Conservation (phyloP, 1,284 basidiomycete species). For the Waitea zeae region DNA sequence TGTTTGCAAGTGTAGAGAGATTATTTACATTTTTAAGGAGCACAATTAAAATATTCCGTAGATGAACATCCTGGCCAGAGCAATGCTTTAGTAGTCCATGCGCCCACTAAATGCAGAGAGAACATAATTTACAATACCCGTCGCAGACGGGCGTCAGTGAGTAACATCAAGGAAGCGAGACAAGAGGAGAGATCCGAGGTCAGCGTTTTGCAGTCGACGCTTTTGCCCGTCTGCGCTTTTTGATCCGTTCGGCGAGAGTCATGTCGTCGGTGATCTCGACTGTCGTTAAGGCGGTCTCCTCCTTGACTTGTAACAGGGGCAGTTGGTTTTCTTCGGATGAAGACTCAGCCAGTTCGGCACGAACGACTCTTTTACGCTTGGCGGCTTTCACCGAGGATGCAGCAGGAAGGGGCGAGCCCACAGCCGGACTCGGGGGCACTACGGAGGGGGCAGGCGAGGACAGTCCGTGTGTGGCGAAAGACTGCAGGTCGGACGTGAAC, state of each 20-base stretch:
- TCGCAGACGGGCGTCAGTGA: no score
- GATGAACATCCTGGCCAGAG: no score
- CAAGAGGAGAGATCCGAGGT: no score
- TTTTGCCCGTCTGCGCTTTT: constrained; percentile 7
- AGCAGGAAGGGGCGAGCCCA: constrained; percentile 4
- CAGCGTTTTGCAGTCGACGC: no score
- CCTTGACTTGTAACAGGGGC: background rate
- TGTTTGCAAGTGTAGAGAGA: no score
- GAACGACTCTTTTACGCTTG: constrained; percentile 3
- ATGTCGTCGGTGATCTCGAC: constrained; percentile 1
- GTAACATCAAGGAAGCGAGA: no score
- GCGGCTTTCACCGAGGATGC: constrained; percentile 6
- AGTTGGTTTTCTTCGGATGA: background rate
- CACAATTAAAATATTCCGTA: no score
- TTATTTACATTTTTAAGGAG: no score
- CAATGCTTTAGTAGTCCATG: no score
- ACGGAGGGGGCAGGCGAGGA: constrained; percentile 10
- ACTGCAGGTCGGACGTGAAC: constrained; percentile 35
- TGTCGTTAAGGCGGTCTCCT: background rate
- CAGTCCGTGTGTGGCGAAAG: constrained; percentile 27
- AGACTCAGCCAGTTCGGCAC: background rate
- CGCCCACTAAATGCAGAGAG: no score
- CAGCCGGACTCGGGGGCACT: constrained; percentile 4
- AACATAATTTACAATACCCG: no score
- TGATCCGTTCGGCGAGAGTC: constrained; percentile 9